These are phyloP conservation scores for Melampsora medusae DNA, from an alignment of 1,284 basidiomycete genomes.

Conservation along the genomic window DNA sequence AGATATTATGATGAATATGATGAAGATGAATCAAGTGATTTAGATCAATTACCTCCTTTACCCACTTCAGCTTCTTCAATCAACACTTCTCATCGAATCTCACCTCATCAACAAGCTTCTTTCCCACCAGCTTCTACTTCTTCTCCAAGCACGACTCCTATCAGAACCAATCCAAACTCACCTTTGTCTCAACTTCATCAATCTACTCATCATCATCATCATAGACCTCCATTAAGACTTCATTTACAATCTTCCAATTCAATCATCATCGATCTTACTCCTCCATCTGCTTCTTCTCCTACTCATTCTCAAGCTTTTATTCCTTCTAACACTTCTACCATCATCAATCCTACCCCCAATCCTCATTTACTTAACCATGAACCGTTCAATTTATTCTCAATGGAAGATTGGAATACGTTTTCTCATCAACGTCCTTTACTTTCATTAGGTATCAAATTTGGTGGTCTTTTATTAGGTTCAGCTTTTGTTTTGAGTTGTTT, in stretches of 20 bases:
- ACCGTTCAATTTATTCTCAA: background rate
- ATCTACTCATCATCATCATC: constrained; percentile 45
- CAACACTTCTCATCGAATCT: background rate
- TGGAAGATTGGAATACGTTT: background rate
- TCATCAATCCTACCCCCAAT: background rate
- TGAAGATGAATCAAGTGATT: constrained; percentile 18
- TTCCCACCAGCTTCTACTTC: background rate
- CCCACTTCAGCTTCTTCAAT: background rate
- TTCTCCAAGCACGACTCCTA: background rate
- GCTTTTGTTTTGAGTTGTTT: background rate
- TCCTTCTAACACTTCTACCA: background rate
- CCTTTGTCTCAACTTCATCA: constrained; percentile 58
- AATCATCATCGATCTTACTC: background rate
- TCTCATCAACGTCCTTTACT: constrained; percentile 13
- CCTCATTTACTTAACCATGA: background rate
- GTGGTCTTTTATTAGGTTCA: background rate
- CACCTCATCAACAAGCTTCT: constrained; percentile 5
- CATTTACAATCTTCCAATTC: background rate
- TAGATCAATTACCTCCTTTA: background rate
- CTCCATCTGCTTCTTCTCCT: background rate
- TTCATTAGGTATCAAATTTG: background rate
- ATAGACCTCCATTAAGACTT: background rate
- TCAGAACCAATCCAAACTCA: background rate
- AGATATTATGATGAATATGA: constrained; percentile 40
- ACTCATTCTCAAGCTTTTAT: background rate